Evolutionary conservation across 805 yeast genomes (phyloP).

Genomic region (Metschnikowia cerradonensis): DNA sequence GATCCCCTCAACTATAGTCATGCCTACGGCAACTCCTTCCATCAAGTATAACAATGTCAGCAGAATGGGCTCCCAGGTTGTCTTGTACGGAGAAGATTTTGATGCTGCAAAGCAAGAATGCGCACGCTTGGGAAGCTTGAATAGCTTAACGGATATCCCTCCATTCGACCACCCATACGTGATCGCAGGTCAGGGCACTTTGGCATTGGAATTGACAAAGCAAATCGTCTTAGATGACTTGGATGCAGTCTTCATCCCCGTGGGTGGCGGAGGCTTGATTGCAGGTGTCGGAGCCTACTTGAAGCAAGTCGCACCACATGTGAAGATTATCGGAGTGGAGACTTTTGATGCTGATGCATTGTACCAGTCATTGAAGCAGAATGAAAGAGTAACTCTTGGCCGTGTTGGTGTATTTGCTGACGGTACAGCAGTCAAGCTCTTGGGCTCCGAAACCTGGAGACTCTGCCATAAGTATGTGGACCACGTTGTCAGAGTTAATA

Average conservation of each 20-base stretch:
- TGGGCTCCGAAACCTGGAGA: constrained; percentile 91
- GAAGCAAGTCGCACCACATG: constrained; percentile 96
- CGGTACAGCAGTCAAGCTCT: constrained; percentile 90
- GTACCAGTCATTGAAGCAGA: constrained; percentile 58
- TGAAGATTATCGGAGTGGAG: constrained; percentile 92
- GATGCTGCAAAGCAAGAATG: constrained; percentile 95
- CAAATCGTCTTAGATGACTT: constrained; percentile 76
- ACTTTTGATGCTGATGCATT: constrained; percentile 95
- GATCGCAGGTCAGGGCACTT: constrained; percentile 98
- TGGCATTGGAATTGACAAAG: constrained; percentile 87
- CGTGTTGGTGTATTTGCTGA: constrained; percentile 97
- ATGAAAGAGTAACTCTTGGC: constrained; percentile 52
- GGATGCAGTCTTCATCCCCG: constrained; percentile 84
- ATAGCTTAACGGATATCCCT: constrained; percentile 86
- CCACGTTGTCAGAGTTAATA: constrained; percentile 77
- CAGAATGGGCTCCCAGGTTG: constrained; percentile 91
- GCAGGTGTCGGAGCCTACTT: constrained; percentile 89
- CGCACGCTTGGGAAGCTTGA: constrained; percentile 58
- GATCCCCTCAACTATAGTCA: constrained; percentile 93
- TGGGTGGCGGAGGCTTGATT: constrained; percentile 96
- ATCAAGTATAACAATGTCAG: constrained; percentile 91
- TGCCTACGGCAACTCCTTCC: constrained; percentile 97
- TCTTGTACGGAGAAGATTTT: constrained; percentile 87
- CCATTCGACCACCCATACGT: constrained; percentile 98
- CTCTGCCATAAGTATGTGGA: constrained; percentile 77